These are phyloP conservation scores for Boeremia exigua DNA, from an alignment of 2,329 filamentous ascomycete species.

Conservation along the genomic window DNA sequence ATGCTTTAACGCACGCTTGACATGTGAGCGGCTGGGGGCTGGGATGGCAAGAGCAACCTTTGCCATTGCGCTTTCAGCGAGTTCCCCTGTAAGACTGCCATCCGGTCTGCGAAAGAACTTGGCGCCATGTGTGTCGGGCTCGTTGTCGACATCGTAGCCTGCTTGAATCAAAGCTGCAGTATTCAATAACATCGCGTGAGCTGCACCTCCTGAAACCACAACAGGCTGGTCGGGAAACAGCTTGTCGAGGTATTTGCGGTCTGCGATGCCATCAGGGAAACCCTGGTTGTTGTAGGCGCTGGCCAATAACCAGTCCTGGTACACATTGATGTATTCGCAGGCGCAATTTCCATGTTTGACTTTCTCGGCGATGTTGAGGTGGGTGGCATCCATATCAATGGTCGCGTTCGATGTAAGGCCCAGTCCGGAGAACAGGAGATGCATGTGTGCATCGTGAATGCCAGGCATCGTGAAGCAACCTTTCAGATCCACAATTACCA, in stretches of 20 bases:
- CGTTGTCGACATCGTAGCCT: conserved; percentile 30
- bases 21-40: conserved; percentile 21
- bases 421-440: conserved; percentile 39
- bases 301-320: conserved; percentile 34
- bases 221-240: conserved; percentile 41
- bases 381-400: conserved; percentile 33
- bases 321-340: conserved; percentile 34
- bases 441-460: conserved; percentile 48
- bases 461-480: conserved; percentile 46
- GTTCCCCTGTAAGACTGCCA: conserved; percentile 39
- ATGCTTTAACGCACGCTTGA: conserved; percentile 23
- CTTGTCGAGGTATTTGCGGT: conserved; percentile 31
- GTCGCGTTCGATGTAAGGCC: conserved; percentile 32
- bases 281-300: conserved; percentile 16
- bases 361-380: conserved; percentile 26
- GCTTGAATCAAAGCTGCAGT: conserved; percentile 18
- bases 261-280: conserved; percentile 23
- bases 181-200: conserved; percentile 32
- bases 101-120: conserved; percentile 30
- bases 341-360: conserved; percentile 35
- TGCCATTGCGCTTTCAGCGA: conserved; percentile 34
- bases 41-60: conserved; percentile 29
- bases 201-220: conserved; percentile 35
- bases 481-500: conserved; percentile 34
- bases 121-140: conserved; percentile 28